These are phyloP conservation scores for Talaromyces albobiverticillius DNA, from an alignment of 2,329 filamentous ascomycete species.

Conservation along the genomic window DNA sequence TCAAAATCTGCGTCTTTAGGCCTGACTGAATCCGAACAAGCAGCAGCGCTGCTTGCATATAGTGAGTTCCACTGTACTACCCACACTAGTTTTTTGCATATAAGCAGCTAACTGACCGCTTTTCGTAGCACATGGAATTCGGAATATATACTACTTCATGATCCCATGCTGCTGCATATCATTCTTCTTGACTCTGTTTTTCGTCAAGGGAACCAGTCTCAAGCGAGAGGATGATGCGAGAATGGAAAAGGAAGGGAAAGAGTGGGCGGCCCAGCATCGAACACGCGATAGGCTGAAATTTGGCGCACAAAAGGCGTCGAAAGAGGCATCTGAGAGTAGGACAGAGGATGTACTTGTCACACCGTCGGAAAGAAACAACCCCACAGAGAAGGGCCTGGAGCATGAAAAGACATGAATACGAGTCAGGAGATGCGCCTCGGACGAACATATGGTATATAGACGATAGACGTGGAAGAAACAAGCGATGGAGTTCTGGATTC, in stretches of 20 bases:
- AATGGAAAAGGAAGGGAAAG: not conserved
- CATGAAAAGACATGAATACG: too few relatives aligned
- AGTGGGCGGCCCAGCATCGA: not conserved
- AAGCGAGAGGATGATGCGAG: not conserved
- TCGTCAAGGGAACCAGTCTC: not conserved
- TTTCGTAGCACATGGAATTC: not conserved
- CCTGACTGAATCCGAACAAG: not conserved
- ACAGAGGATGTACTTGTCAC: too few relatives aligned
- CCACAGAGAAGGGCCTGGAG: too few relatives aligned
- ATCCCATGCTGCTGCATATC: not conserved
- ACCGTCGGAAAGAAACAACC: too few relatives aligned
- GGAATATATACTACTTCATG: not conserved
- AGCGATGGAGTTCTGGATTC: too few relatives aligned
- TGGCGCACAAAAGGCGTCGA: not conserved
- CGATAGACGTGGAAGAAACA: too few relatives aligned
- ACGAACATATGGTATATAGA: too few relatives aligned
- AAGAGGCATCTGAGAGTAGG: not conserved
- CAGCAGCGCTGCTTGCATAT: not conserved
- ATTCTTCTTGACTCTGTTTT: not conserved
- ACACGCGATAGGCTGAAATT: not conserved
- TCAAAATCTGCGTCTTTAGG: not conserved
- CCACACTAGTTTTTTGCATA: too few relatives aligned
- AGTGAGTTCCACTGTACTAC: too few relatives aligned
- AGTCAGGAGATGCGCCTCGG: too few relatives aligned
- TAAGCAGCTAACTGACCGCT: not conserved